Evolutionary conservation across 305 asterid genomes (phyloP).

Genomic region (Fraxinus baroniana): DNA sequence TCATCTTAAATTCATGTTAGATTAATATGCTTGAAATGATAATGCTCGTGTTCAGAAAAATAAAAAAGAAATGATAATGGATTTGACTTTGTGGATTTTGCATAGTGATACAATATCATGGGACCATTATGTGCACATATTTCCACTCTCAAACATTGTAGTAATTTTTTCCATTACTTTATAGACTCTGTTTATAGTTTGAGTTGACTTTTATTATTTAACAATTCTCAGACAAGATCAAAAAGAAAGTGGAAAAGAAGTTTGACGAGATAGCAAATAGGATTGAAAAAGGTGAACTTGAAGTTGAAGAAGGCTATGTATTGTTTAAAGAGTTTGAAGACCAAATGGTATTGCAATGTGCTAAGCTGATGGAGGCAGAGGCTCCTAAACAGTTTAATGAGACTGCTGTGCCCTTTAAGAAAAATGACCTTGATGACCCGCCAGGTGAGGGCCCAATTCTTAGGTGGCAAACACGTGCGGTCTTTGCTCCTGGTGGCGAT

Average conservation of each 20-base stretch:
- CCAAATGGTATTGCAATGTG: constrained; percentile 68
- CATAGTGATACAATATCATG: background rate
- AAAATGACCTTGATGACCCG: constrained; percentile 59
- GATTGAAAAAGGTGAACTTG: constrained; percentile 75
- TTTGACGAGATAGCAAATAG: constrained; percentile 74
- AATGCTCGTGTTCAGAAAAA: background rate
- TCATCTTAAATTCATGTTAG: background rate
- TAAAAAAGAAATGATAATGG: background rate
- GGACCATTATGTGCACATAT: constrained; percentile 10
- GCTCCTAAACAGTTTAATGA: constrained; percentile 45
- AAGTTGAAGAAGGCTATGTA: constrained; percentile 73
- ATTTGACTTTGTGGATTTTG: constrained; percentile 1
- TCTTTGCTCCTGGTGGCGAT: constrained; percentile 83
- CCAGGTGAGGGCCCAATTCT: constrained; percentile 89
- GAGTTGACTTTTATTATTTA: background rate
- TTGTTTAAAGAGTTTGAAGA: constrained; percentile 86
- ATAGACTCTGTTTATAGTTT: background rate
- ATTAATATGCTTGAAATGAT: background rate
- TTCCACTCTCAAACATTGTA: background rate
- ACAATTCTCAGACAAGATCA: constrained; percentile 55
- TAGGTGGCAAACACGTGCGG: constrained; percentile 84
- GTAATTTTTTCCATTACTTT: background rate
- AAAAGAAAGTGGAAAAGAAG: constrained; percentile 69
- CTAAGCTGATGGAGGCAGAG: constrained; percentile 60
- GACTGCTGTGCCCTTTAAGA: constrained; percentile 34